phyloP scores from a whole-genome alignment of 2,329 filamentous ascomycete genomes.

The Raffaelea arxii region DNA sequence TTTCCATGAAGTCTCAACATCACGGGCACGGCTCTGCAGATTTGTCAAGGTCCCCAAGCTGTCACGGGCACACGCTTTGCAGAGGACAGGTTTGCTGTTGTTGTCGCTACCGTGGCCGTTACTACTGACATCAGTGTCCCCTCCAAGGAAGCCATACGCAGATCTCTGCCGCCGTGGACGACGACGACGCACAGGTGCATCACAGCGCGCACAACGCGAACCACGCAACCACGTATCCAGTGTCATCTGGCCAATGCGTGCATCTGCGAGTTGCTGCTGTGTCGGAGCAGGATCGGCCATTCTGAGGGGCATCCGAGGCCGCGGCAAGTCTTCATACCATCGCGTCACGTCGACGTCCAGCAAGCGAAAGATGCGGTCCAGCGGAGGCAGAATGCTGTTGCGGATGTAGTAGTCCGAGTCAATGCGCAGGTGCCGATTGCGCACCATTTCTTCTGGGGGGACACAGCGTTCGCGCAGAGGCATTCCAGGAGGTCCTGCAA shows the following conservation, averaged over 20 bases:
- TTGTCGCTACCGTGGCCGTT: neutral
- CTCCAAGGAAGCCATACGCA: neutral
- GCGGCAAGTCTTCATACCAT: conserved; percentile 98
- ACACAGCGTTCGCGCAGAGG: conserved; percentile 84
- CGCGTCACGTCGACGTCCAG: conserved; percentile 75
- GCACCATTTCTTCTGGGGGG: conserved; percentile 69
- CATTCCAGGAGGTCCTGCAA: conserved; percentile 78
- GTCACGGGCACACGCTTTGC: conserved; percentile 43
- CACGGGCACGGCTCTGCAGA: conserved; percentile 52
- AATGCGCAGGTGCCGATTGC: conserved; percentile 61
- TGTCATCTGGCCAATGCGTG: conserved; percentile 47
- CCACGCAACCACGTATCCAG: conserved; percentile 91
- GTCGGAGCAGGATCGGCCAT: conserved; percentile 30
- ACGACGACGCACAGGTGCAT: conserved; percentile 34
- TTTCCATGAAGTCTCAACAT: conserved; percentile 51
- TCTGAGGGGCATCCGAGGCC: conserved; percentile 55
- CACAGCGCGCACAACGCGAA: conserved; percentile 70
- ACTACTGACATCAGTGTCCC: neutral
- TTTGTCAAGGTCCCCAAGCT: conserved; percentile 51
- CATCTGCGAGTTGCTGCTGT: neutral
- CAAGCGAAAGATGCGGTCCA: conserved; percentile 94
- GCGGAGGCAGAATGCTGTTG: conserved; percentile 88
- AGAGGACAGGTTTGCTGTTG: conserved; percentile 21
- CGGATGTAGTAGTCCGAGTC: conserved; percentile 96
- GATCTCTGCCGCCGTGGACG: conserved; percentile 16